Evolutionary conservation across 352 stramenopile species (phyloP).

Genomic region (Phytopythium delawarense): DNA sequence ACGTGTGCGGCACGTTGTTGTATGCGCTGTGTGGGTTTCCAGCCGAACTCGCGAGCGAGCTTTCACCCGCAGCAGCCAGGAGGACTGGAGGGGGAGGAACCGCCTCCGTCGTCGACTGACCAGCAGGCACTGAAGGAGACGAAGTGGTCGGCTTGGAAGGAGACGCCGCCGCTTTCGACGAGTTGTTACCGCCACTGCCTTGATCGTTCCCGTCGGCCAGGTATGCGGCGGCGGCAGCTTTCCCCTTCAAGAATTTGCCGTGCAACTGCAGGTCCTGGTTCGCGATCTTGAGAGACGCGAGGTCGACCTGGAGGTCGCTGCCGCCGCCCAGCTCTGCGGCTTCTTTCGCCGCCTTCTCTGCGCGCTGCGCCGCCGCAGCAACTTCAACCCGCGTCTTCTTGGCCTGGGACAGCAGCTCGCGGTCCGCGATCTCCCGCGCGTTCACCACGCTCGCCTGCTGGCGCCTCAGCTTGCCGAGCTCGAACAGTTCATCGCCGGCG

Average conservation of each 20-base stretch:
- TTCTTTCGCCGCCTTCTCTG: slow-evolving; percentile 15
- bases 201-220: slow-evolving; percentile 32
- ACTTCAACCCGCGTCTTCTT: slow-evolving; percentile 33
- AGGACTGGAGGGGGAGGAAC: neutral
- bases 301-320: slow-evolving; percentile 36
- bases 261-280: slow-evolving; percentile 71
- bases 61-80: neutral
- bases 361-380: slow-evolving; percentile 7
- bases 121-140: neutral
- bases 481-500: slow-evolving; percentile 55
- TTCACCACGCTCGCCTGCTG: slow-evolving; percentile 47
- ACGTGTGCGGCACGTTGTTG: slow-evolving; percentile 55
- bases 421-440: slow-evolving; percentile 34
- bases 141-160: slow-evolving; percentile 5
- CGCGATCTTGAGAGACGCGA: slow-evolving; percentile 59
- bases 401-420: slow-evolving; percentile 28
- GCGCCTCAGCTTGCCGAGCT: slow-evolving; percentile 52
- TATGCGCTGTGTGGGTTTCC: no score
- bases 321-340: slow-evolving; percentile 11
- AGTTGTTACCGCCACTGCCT: neutral
- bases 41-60: neutral
- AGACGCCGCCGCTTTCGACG: neutral
- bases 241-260: slow-evolving; percentile 65
- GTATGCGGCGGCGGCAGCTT: slow-evolving; percentile 54
- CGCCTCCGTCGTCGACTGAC: neutral